These are phyloP conservation scores for Chondrostereum purpureum DNA, from an alignment of 1,284 basidiomycete species.

Conservation along the genomic window DNA sequence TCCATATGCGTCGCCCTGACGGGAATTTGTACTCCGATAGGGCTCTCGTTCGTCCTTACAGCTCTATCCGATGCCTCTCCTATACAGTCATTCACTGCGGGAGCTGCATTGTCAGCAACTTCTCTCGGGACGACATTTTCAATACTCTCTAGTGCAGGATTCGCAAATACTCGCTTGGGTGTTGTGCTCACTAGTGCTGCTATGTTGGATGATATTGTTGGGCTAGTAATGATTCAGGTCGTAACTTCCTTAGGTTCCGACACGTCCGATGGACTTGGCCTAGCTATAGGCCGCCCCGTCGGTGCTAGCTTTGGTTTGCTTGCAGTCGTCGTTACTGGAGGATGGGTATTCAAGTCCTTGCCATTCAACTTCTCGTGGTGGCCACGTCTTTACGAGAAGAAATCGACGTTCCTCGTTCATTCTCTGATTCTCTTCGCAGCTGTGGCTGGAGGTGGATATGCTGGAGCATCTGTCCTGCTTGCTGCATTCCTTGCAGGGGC, in stretches of 20 bases:
- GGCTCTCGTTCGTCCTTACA: conserved; percentile 24
- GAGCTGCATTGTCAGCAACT: conserved; percentile 37
- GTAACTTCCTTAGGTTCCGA: conserved; percentile 24
- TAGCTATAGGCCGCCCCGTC: background rate
- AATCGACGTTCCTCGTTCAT: background rate
- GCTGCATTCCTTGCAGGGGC: conserved; percentile 1
- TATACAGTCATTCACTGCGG: conserved; percentile 35
- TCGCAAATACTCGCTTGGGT: conserved; percentile 32
- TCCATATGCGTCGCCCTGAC: conserved; percentile 26
- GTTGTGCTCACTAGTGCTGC: conserved; percentile 37
- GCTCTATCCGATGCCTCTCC: conserved; percentile 22
- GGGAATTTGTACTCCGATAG: conserved; percentile 35
- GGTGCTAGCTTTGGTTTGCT: background rate
- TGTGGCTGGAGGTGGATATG: background rate
- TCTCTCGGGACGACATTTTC: conserved; percentile 41
- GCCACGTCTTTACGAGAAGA: background rate
- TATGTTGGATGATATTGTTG: conserved; percentile 40
- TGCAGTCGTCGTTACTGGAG: background rate
- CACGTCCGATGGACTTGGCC: conserved; percentile 18
- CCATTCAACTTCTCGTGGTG: background rate
- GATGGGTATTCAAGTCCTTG: background rate
- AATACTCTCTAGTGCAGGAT: conserved; percentile 22
- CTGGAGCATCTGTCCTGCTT: conserved; percentile 1
- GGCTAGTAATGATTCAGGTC: conserved; percentile 36
- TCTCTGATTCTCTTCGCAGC: background rate